Conservation (phyloP, 2,329 filamentous ascomycete genomes). For the Talaromyces funiculosus region DNA sequence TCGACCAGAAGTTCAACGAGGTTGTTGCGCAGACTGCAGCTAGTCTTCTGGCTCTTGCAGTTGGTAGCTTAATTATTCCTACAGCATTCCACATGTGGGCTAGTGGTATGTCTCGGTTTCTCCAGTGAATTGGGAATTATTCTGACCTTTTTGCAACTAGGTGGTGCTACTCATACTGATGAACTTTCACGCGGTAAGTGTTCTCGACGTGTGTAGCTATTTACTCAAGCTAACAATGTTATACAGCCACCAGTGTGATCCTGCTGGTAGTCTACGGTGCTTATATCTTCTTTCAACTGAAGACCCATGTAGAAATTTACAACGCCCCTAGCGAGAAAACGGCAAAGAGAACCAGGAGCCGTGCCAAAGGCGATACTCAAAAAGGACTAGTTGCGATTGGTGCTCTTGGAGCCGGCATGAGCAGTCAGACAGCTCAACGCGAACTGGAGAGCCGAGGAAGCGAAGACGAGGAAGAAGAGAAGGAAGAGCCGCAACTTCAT, state of each 20-base stretch:
- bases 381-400: constrained; percentile 50
- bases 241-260: constrained; percentile 59
- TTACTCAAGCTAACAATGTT: not conserved
- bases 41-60: constrained; percentile 70
- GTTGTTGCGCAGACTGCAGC: constrained; percentile 87
- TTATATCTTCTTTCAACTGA: constrained; percentile 87
- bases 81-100: constrained; percentile 70
- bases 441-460: constrained; percentile 28
- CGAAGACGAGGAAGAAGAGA: constrained; percentile 59
- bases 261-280: constrained; percentile 75
- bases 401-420: constrained; percentile 46
- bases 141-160: not conserved
- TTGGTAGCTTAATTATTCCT: constrained; percentile 79
- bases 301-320: constrained; percentile 76
- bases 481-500: constrained; percentile 68
- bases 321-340: constrained; percentile 74
- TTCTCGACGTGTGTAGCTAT: not conserved
- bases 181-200: constrained; percentile 13
- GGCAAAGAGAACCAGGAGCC: constrained; percentile 48
- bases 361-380: constrained; percentile 43
- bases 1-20: constrained; percentile 85
- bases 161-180: constrained; percentile 11
- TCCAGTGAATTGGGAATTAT: not conserved
- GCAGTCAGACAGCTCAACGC: constrained; percentile 47
- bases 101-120: constrained; percentile 22